Base-by-base conservation (phyloP, 1,284 basidiomycete species). In the Inonotus obliquus region DNA sequence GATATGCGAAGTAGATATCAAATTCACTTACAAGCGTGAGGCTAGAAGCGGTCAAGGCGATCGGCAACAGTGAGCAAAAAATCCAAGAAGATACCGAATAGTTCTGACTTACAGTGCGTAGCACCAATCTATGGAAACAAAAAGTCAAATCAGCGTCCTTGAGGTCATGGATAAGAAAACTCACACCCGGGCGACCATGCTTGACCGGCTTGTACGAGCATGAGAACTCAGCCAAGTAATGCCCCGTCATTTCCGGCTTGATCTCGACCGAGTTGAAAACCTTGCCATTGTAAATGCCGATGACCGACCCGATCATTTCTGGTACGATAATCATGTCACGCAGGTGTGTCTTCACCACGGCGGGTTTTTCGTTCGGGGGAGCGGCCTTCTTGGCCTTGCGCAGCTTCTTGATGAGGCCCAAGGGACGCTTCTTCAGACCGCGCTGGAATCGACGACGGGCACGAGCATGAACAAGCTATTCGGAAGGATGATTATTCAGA, bases 261-360 rank as follows among this genome's bases (percentile, higher is more conserved):
- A 99, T 96, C 81, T 98, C 95, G 67, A 98, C 94, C 56, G 92
- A 89, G 84, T 94, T 95, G 85, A 96, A 96, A 67, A 92, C 89
- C 86, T 96, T 96, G 72, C 95, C 95, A 75, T 96, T 96, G 90
- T 99, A 99, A 75, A 97, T 95, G 70, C 94, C 95, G 68, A 96
- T 87, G 67, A 96, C 92, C 69, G 87, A 91, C 67, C 96, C 96
- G 76, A 99, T 98, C 97, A 99, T 99, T 84, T 99, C 96, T 62
- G 96, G 97, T 66, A 99, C 96, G 76, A 99, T 89, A 77, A 98
- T 96, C 96, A 99, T 99, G 82, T 99, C 90, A 75, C 96, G 94
- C 70, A 99, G 84, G 81, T 99, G 97, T 61, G 97, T 99, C 87
- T 98, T 99, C 75, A 99, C 95, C 69, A 95, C 92, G 60, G 92